Evolutionary conservation across 2,329 filamentous ascomycete genomes (phyloP).

Genomic region (Pseudogymnoascus sp.): DNA sequence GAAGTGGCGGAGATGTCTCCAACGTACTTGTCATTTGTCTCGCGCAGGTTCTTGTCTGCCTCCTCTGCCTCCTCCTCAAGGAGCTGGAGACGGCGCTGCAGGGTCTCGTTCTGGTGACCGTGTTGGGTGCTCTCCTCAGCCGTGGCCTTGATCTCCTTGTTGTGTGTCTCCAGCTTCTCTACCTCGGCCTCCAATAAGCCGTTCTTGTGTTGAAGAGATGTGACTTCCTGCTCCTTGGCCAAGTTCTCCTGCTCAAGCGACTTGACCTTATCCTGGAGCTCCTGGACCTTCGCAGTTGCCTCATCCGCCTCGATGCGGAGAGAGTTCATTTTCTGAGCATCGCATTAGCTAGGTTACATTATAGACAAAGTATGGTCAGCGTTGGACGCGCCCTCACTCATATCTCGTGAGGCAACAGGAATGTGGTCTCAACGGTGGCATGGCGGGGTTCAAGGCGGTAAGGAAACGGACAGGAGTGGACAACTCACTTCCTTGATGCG

Average conservation of each 20-base stretch:
- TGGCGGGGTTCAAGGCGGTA: conserved; percentile 7
- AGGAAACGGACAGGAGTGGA: neutral
- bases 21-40: conserved; percentile 96
- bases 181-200: conserved; percentile 80
- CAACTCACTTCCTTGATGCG: conserved; percentile 78
- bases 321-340: conserved; percentile 76
- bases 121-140: conserved; percentile 75
- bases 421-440: neutral
- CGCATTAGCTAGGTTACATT: neutral
- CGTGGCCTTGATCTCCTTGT: conserved; percentile 82
- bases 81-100: conserved; percentile 87
- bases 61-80: conserved; percentile 97
- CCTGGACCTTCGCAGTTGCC: conserved; percentile 70
- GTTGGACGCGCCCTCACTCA: neutral
- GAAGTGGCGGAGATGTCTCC: conserved; percentile 7
- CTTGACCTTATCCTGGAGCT: conserved; percentile 83
- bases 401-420: neutral
- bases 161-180: conserved; percentile 77
- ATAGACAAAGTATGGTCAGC: neutral
- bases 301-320: conserved; percentile 93
- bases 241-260: conserved; percentile 88
- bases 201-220: conserved; percentile 93
- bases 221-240: conserved; percentile 96
- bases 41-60: conserved; percentile 90
- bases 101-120: conserved; percentile 82